Conservation (phyloP, 352 stramenopile species). For the Phytophthora rubi region DNA sequence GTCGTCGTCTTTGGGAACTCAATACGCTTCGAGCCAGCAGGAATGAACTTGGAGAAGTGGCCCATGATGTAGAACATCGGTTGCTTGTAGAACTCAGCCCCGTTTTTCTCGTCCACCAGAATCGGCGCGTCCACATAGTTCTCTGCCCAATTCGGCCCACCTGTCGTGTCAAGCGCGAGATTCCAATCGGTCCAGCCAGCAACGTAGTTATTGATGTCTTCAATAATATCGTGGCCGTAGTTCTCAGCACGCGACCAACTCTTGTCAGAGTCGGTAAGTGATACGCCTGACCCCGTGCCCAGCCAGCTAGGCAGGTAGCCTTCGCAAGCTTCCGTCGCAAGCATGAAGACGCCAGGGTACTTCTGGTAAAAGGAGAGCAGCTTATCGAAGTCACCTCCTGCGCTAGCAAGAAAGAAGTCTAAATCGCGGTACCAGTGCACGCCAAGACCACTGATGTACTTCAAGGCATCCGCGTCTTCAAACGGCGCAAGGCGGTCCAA, state of each 20-base stretch:
- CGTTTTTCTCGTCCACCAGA: conserved; percentile 58
- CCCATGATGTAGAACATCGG: conserved; percentile 84
- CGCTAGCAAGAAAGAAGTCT: conserved; percentile 84
- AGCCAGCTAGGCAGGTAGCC: conserved; percentile 58
- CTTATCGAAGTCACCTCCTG: no score
- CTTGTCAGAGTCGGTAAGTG: conserved; percentile 36
- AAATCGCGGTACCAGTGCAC: conserved; percentile 89
- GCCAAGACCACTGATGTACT: conserved; percentile 83
- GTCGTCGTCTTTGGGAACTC: conserved; percentile 39
- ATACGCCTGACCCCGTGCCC: conserved; percentile 53
- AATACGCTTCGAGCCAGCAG: conserved; percentile 49
- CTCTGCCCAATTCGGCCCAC: conserved; percentile 75
- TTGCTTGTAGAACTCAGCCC: conserved; percentile 82
- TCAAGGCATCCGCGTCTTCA: conserved; percentile 46
- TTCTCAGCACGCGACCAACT: conserved; percentile 75
- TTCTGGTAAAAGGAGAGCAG: no score
- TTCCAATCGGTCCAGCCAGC: conserved; percentile 91
- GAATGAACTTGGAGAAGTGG: conserved; percentile 77
- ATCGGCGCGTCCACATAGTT: conserved; percentile 83
- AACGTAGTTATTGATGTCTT: conserved; percentile 81
- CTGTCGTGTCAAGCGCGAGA: conserved; percentile 67
- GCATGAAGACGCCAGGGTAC: no score
- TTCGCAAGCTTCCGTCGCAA: conserved; percentile 79
- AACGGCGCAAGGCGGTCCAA: conserved; percentile 49
- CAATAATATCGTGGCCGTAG: conserved; percentile 87